These are phyloP conservation scores for Nemania bipapillata DNA, from an alignment of 2,329 filamentous ascomycete species.

Conservation along the genomic window DNA sequence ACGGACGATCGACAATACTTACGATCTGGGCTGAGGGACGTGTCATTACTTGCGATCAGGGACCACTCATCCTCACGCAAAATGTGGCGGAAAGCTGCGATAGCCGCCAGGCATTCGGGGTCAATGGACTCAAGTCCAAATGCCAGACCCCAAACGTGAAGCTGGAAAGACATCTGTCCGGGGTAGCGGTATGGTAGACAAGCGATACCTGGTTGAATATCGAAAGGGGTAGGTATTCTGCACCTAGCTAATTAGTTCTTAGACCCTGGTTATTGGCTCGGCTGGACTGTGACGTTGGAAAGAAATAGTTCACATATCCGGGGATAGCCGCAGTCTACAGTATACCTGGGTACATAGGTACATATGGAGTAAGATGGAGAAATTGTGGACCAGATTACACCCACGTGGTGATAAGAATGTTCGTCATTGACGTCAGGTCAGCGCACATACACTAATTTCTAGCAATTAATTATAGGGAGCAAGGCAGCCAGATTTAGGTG, in stretches of 20 bases:
- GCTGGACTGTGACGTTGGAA: background rate
- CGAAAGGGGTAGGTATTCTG: background rate
- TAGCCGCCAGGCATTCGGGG: constrained; percentile 84
- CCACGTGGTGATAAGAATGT: constrained; percentile 49
- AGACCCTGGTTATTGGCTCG: constrained; percentile 7
- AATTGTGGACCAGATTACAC: constrained; percentile 17
- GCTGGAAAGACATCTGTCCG: constrained; percentile 65
- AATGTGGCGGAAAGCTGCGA: constrained; percentile 77
- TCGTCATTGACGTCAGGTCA: constrained; percentile 33
- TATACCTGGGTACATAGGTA: background rate
- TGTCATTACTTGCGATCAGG: constrained; percentile 78
- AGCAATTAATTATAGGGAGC: no score
- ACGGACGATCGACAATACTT: constrained; percentile 53
- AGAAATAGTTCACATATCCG: background rate
- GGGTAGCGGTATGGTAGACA: background rate
- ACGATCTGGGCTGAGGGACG: constrained; percentile 76
- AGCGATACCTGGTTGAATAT: background rate
- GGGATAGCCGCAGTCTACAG: background rate
- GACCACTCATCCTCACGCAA: constrained; percentile 71
- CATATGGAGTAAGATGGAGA: background rate
- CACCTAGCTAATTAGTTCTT: background rate
- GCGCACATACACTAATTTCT: background rate
- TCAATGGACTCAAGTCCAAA: constrained; percentile 92
- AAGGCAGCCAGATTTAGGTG: no score
- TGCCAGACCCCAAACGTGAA: constrained; percentile 90